A percentile compares a stretch with the other conserved stretches of the same genome.
Conservation (phyloP, 345 rosid species). For the Geranium brycei region DNA sequence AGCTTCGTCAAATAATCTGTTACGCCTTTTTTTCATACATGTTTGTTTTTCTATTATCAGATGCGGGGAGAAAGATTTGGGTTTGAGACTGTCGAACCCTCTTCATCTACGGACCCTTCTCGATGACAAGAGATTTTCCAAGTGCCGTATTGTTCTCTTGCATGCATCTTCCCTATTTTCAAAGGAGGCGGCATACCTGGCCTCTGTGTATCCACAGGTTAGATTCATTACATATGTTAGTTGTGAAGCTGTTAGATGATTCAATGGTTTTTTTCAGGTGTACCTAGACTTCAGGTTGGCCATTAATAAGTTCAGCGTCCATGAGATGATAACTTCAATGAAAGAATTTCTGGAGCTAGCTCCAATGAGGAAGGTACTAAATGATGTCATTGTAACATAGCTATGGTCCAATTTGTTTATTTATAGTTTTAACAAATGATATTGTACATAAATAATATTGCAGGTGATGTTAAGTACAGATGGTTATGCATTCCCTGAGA, state of each 20-base stretch:
- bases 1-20: slow-evolving; percentile 5
- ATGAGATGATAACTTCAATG: slow-evolving; percentile 77
- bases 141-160: slow-evolving; percentile 61
- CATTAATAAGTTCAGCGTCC: slow-evolving; percentile 73
- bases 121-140: slow-evolving; percentile 65
- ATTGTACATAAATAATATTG: slow-evolving; percentile 18
- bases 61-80: slow-evolving; percentile 89
- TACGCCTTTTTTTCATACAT: slow-evolving; percentile 1
- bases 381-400: no score
- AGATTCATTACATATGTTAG: neutral
- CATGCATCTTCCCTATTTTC: slow-evolving; percentile 96
- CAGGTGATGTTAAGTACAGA: slow-evolving; percentile 99
- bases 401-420: neutral
- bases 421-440: slow-evolving; percentile 11
- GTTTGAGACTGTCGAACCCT: slow-evolving; percentile 74
- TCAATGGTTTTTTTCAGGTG: slow-evolving; percentile 33
- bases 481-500: slow-evolving; percentile 87
- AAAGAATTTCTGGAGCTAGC: slow-evolving; percentile 89
- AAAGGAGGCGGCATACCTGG: slow-evolving; percentile 77
- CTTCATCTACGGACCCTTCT: slow-evolving; percentile 68
- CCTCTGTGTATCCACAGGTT: slow-evolving; percentile 83
- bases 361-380: slow-evolving; percentile 60
- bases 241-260: slow-evolving; percentile 5
- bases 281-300: slow-evolving; percentile 95
- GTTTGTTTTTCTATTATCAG: slow-evolving; percentile 21